These are phyloP conservation scores for Tulasnella sp. DNA, from an alignment of 768 basidiomycete species.

Conservation along the genomic window DNA sequence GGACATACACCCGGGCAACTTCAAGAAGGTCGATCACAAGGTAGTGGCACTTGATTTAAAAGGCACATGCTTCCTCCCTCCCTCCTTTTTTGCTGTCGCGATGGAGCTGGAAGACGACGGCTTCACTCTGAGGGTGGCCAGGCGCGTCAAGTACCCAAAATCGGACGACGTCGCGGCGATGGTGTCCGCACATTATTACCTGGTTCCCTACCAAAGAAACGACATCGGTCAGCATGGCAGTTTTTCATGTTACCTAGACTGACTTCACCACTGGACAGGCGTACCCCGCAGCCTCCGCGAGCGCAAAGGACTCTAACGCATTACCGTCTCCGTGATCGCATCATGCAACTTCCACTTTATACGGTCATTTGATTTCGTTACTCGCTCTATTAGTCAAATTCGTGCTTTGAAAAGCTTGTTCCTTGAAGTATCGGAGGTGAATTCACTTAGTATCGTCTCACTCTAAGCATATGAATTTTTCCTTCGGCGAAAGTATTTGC, in stretches of 20 bases:
- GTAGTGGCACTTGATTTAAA: constrained; percentile 13
- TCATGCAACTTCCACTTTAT: neutral
- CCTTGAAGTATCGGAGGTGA: neutral
- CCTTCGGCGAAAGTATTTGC: no score
- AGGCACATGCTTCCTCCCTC: neutral
- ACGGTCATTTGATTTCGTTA: neutral
- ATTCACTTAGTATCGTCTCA: neutral
- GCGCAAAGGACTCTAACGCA: neutral
- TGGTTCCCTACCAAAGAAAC: neutral
- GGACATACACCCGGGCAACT: constrained; percentile 10
- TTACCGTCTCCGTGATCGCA: neutral
- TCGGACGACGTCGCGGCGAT: neutral
- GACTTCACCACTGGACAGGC: neutral
- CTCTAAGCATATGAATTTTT: neutral
- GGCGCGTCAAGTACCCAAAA: neutral
- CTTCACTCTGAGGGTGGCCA: neutral
- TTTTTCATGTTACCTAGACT: neutral
- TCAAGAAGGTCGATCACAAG: constrained; percentile 13
- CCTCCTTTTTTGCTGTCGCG: neutral
- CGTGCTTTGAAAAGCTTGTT: neutral
- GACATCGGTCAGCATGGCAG: neutral
- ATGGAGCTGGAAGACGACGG: neutral
- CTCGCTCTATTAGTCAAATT: fast-evolving
- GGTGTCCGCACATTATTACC: neutral
- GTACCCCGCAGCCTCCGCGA: neutral